A percentile compares a stretch with the other conserved stretches of the same genome.
These are phyloP conservation scores for Nicotiana tabacum DNA, from an alignment of 257 asterid genomes.

Conservation along the genomic window DNA sequence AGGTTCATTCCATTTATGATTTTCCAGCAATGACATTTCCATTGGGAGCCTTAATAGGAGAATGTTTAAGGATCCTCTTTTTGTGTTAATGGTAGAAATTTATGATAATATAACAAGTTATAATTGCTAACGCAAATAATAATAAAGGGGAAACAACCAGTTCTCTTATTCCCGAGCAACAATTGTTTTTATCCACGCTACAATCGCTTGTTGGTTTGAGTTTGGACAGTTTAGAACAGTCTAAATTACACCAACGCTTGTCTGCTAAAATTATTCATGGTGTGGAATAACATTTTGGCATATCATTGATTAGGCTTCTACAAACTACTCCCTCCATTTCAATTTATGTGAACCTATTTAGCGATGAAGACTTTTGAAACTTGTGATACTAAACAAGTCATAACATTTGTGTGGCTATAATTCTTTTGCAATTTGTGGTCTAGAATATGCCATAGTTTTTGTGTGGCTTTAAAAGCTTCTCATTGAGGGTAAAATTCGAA, in stretches of 20 bases:
- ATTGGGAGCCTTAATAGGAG: neutral
- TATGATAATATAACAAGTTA: neutral
- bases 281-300: neutral
- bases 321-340: neutral
- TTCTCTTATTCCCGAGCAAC: neutral
- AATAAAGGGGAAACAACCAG: neutral
- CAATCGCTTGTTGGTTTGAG: neutral
- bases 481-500: too few relatives aligned
- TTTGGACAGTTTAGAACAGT: neutral
- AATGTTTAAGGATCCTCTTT: neutral
- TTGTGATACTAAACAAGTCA: too few relatives aligned
- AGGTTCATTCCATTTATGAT: neutral
- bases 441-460: too few relatives aligned
- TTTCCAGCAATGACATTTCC: neutral
- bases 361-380: too few relatives aligned
- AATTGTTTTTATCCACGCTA: neutral
- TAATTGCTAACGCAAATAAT: neutral
- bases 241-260: neutral
- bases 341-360: too few relatives aligned
- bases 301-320: neutral
- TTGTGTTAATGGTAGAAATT: neutral
- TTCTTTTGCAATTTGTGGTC: too few relatives aligned
- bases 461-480: too few relatives aligned
- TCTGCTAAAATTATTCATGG: neutral
- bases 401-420: too few relatives aligned